Evolutionary conservation across 345 rosid species (phyloP).

Genomic region (Cochlearia excelsa): DNA sequence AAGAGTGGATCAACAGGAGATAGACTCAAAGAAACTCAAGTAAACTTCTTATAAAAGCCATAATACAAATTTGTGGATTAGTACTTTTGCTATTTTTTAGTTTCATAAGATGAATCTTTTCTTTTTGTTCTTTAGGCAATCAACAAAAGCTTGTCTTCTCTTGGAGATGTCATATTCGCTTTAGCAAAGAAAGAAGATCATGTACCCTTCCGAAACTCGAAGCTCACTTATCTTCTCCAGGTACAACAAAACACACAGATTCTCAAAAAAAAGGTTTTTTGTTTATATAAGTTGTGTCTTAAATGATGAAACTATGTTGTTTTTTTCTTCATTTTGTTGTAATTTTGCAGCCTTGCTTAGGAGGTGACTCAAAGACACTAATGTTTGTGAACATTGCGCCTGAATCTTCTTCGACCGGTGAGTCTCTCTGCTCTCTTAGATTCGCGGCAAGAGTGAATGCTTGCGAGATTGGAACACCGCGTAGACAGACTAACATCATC

Average conservation of each 20-base stretch:
- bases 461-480: constrained; percentile 96
- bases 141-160: constrained; percentile 84
- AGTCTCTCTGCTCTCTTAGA: constrained; percentile 90
- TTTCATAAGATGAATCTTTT: neutral
- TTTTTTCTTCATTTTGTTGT: neutral
- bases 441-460: constrained; percentile 97
- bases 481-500: constrained; percentile 57
- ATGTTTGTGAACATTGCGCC: constrained; percentile 97
- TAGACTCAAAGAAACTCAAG: constrained; percentile 92
- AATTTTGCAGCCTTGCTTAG: constrained; percentile 78
- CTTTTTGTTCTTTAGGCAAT: constrained; percentile 56
- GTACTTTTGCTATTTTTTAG: neutral
- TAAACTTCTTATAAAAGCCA: constrained; percentile 20
- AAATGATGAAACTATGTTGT: constrained; percentile 19
- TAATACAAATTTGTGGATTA: neutral
- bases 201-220: constrained; percentile 88
- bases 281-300: constrained; percentile 32
- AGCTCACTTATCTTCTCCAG: constrained; percentile 98
- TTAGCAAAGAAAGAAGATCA: constrained; percentile 93
- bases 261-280: neutral
- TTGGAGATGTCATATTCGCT: constrained; percentile 88
- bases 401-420: constrained; percentile 70
- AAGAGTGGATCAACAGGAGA: constrained; percentile 98
- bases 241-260: constrained; percentile 37
- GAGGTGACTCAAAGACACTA: constrained; percentile 90